Conservation (phyloP, 2,329 filamentous ascomycete genomes). For the Epichloe bromicola region DNA sequence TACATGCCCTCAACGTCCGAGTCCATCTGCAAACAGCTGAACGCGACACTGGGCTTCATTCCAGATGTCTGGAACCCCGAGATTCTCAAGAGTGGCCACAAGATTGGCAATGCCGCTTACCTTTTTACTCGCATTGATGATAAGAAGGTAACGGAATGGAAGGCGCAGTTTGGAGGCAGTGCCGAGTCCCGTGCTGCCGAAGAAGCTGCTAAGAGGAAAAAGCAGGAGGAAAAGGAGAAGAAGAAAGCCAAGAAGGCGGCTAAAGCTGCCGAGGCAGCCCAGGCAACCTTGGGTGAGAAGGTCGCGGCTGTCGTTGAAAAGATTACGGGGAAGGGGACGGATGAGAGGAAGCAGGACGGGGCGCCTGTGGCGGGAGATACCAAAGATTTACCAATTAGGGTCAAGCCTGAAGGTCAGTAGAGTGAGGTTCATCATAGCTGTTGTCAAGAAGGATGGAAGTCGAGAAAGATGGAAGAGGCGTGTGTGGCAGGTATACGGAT, state of each 20-base stretch:
- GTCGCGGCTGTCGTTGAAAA: not conserved
- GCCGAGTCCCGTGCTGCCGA: constrained; percentile 34
- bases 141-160: constrained; percentile 75
- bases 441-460: too few species aligned
- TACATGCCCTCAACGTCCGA: constrained; percentile 74
- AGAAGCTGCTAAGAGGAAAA: constrained; percentile 35
- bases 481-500: not conserved
- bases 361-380: constrained; percentile 10
- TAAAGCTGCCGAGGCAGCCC: constrained; percentile 21
- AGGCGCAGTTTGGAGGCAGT: constrained; percentile 55
- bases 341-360: constrained; percentile 8
- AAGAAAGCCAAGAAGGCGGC: constrained; percentile 24
- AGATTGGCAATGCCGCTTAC: constrained; percentile 65
- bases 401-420: constrained; percentile 7
- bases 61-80: constrained; percentile 53
- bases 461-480: not conserved
- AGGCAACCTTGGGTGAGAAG: constrained; percentile 8
- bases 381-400: constrained; percentile 12
- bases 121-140: constrained; percentile 75
- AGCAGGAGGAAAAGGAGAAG: constrained; percentile 35
- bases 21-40: constrained; percentile 67
- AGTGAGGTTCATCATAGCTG: not conserved
- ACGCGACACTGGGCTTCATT: constrained; percentile 28
- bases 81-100: constrained; percentile 57
- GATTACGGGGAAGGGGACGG: not conserved